These are phyloP conservation scores for Xanthoconium separans DNA, from an alignment of 1,284 basidiomycete species.

Conservation along the genomic window DNA sequence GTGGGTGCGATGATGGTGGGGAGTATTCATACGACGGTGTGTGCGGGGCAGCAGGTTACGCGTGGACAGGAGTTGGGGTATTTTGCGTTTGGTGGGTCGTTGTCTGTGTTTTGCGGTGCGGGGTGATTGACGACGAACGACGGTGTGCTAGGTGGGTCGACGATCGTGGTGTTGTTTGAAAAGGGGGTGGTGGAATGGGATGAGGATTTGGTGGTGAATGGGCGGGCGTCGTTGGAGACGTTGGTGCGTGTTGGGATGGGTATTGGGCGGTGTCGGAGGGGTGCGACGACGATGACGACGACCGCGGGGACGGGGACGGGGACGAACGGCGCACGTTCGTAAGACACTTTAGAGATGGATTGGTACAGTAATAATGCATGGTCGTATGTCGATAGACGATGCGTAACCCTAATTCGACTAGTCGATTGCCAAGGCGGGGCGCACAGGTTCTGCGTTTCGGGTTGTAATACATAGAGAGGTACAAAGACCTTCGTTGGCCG, in stretches of 20 bases:
- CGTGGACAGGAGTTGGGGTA: slow-evolving; percentile 92
- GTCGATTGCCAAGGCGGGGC: too few species aligned
- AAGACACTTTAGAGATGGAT: background rate
- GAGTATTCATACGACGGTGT: slow-evolving; percentile 81
- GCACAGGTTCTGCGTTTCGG: too few species aligned
- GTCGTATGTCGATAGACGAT: too few species aligned
- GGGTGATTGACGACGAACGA: background rate
- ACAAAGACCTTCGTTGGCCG: too few species aligned
- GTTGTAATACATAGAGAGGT: too few species aligned
- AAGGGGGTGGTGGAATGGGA: slow-evolving; percentile 84
- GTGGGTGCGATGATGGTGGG: slow-evolving; percentile 96
- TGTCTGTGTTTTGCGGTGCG: background rate
- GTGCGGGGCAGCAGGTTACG: slow-evolving; percentile 76
- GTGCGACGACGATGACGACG: background rate
- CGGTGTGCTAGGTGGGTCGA: slow-evolving; percentile 69
- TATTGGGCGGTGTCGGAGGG: slow-evolving; percentile 51
- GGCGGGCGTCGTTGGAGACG: slow-evolving; percentile 81
- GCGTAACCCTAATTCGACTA: too few species aligned
- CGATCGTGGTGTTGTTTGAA: slow-evolving; percentile 86
- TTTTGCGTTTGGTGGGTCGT: slow-evolving; percentile 82
- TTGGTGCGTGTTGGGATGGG: slow-evolving; percentile 88
- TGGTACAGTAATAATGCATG: too few species aligned
- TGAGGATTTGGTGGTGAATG: slow-evolving; percentile 86
- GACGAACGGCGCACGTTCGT: background rate
- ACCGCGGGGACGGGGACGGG: slow-evolving; percentile 9